Percentiles rank a stretch among this genome's conserved stretches.
Evolutionary conservation across 768 basidiomycete genomes (phyloP).

Genomic region (Lyophyllum decastes): DNA sequence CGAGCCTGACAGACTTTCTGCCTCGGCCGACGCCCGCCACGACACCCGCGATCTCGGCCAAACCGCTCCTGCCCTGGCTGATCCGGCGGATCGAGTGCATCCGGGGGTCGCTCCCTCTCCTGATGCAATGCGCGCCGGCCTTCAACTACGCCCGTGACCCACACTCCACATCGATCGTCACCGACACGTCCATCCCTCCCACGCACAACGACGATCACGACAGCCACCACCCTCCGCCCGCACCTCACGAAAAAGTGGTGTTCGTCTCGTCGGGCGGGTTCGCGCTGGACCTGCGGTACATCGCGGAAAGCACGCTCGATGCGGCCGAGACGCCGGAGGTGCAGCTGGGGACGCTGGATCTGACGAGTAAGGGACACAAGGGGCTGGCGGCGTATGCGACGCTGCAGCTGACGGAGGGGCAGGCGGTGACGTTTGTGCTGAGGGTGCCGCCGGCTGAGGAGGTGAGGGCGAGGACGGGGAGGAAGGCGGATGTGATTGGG

Average conservation of each 20-base stretch:
- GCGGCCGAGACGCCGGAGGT: slow-evolving; percentile 46
- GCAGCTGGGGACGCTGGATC: slow-evolving; percentile 60
- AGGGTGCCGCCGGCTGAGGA: slow-evolving; percentile 55
- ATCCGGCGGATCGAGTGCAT: slow-evolving; percentile 85
- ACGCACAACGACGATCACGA: not conserved
- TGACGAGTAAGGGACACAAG: slow-evolving; percentile 71
- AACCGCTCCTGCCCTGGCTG: slow-evolving; percentile 81
- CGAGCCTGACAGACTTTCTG: slow-evolving; percentile 82
- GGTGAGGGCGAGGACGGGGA: slow-evolving; percentile 1
- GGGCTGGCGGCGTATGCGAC: slow-evolving; percentile 63
- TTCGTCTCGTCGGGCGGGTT: slow-evolving; percentile 61
- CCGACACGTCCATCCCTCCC: slow-evolving; percentile 38
- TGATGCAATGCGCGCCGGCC: slow-evolving; percentile 91
- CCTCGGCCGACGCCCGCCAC: slow-evolving; percentile 57
- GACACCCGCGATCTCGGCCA: slow-evolving; percentile 36
- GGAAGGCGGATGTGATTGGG: not conserved
- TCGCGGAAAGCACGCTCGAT: slow-evolving; percentile 54
- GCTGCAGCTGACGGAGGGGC: slow-evolving; percentile 77
- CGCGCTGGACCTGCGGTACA: slow-evolving; percentile 75
- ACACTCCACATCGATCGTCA: slow-evolving; percentile 64
- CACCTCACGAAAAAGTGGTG: slow-evolving; percentile 47
- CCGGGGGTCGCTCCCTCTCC: slow-evolving; percentile 77
- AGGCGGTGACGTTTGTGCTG: slow-evolving; percentile 87
- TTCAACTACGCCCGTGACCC: slow-evolving; percentile 89
- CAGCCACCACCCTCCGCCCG: no score